These are phyloP conservation scores for Pseudonitzschia multistriata DNA, from an alignment of 108 stramenopile genomes.

Conservation along the genomic window DNA sequence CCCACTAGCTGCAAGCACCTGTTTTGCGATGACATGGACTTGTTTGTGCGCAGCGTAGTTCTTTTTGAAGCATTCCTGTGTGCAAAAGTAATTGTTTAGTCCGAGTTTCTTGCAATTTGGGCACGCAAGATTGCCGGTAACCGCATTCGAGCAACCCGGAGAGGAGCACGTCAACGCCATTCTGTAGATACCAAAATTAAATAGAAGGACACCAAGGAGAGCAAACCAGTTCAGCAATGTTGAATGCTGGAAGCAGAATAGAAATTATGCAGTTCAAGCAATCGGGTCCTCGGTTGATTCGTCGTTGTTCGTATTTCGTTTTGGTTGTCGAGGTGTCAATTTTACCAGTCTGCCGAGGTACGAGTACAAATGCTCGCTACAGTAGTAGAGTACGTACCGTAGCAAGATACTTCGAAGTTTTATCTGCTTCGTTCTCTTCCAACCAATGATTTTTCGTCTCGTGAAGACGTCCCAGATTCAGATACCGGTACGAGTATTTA, in stretches of 20 bases:
- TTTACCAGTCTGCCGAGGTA: too few relatives aligned
- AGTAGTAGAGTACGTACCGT: too few relatives aligned
- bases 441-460: not conserved
- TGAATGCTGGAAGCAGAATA: too few relatives aligned
- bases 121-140: constrained; percentile 74
- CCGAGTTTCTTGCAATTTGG: constrained; percentile 88
- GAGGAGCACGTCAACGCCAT: constrained; percentile 49
- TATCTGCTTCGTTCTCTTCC: not conserved
- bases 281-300: too few relatives aligned
- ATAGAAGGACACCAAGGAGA: too few relatives aligned
- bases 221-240: too few relatives aligned
- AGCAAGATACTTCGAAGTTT: not conserved
- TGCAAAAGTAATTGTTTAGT: constrained; percentile 78
- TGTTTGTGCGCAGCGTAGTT: constrained; percentile 80
- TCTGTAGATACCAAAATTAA: too few relatives aligned
- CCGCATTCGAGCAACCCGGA: constrained; percentile 62
- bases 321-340: too few relatives aligned
- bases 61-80: constrained; percentile 83
- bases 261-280: too few relatives aligned
- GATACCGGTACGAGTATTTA: not conserved
- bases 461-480: not conserved
- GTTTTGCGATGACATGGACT: constrained; percentile 70
- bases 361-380: too few relatives aligned
- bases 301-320: too few relatives aligned
- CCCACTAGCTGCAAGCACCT: constrained; percentile 50